Evolutionary conservation across 192 early-diverging fungal species (phyloP).

Genomic region (Gonapodya prolifera): DNA sequence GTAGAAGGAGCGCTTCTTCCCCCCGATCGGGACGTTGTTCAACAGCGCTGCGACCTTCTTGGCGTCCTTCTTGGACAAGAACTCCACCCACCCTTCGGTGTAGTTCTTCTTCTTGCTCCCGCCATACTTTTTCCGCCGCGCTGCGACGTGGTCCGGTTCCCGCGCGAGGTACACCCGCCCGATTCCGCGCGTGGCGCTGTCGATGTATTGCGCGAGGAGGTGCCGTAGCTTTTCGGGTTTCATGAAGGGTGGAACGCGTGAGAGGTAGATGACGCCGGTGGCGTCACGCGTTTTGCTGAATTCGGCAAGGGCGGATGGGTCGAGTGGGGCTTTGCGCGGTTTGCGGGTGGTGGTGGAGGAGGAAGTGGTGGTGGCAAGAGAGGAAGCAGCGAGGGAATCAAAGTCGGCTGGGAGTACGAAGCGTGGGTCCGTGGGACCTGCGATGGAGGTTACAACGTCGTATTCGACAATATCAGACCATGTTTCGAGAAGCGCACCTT

Average conservation of each 20-base stretch:
- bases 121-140: constrained; percentile 70
- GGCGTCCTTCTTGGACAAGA: constrained; percentile 83
- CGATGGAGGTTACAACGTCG: background rate
- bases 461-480: too few relatives aligned
- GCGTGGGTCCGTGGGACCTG: background rate
- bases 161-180: constrained; percentile 76
- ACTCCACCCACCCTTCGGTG: constrained; percentile 96
- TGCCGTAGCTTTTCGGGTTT: constrained; percentile 63
- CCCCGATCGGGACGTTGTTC: constrained; percentile 74
- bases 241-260: constrained; percentile 89
- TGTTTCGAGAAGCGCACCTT: too few relatives aligned
- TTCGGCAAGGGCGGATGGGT: constrained; percentile 38
- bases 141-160: constrained; percentile 50
- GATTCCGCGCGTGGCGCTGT: constrained; percentile 57
- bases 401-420: too few relatives aligned
- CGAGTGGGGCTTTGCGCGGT: constrained; percentile 26
- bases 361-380: too few relatives aligned
- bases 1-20: constrained; percentile 72
- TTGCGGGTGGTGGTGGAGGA: background rate
- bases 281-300: constrained; percentile 54
- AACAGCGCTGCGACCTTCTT: constrained; percentile 58
- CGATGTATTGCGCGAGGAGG: constrained; percentile 39
- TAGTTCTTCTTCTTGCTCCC: constrained; percentile 76
- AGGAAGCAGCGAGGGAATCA: too few relatives aligned
- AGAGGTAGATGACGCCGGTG: constrained; percentile 84